Base-by-base conservation (phyloP, 2,329 filamentous ascomycete species). In the Colletotrichum eremochloae region DNA sequence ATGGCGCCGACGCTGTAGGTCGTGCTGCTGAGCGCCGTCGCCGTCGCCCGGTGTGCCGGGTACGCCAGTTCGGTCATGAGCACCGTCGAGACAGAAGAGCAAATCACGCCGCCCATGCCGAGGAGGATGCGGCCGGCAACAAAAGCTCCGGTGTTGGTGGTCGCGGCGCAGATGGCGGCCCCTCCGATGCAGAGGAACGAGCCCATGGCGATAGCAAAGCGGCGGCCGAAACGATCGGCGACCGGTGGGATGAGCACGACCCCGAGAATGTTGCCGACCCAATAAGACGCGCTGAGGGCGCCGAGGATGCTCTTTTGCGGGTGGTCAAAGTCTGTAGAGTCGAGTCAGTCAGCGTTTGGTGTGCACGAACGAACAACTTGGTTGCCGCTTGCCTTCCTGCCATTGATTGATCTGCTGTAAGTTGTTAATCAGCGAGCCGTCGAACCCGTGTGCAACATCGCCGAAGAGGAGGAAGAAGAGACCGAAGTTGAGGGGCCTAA, bases 361-460 rank as follows among this genome's bases (percentile, higher is more conserved):
- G 18, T 1, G 24, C 3, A 15, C 12, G 15, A 6, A 0, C 24
- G 18, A 11, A 38, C 36, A 9, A 38, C 6, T 12, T 14, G 2
- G 53, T 33, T 42, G 12, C 3, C 12, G 53, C 69, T 33, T 84
- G n/a, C 66, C 69, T 33, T 80, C 77, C 52, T 84, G 79, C 83
- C 83, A 86, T n/a, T 80, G 77, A 0, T 78, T 75, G 2, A 86
- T 77, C 0, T 82, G 79, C 71, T 88, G 85, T 1, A 88, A 75
- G 12, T 82, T 83, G 70, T 87, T 87, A 80, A 87, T 85, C 79
- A 88, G 84, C 18, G 82, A 83, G 2, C 84, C 84, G 73, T 87
- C 85, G 44, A 86, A 87, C 1, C 85, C 84, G 68, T 83, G 85
- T 5, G 86, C 86, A 40, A 79, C 79, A 40, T 81, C 80, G 8